These are phyloP conservation scores for Boletus edulis DNA, from an alignment of 768 basidiomycete genomes.

Conservation along the genomic window DNA sequence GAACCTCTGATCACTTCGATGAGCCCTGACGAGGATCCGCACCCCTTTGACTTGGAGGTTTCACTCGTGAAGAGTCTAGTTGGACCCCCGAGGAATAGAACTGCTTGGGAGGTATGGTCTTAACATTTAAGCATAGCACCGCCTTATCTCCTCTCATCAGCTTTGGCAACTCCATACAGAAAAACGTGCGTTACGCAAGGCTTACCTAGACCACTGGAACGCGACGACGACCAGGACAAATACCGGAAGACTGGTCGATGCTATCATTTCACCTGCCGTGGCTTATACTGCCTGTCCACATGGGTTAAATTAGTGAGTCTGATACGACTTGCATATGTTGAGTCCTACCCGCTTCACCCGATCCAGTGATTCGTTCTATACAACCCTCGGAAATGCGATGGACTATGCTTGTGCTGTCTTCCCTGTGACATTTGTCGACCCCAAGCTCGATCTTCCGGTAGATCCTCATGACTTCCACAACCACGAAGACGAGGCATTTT, in stretches of 20 bases:
- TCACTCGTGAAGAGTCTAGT: slow-evolving; percentile 46
- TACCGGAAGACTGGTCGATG: slow-evolving; percentile 52
- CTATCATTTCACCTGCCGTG: slow-evolving; percentile 46
- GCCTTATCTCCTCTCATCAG: slow-evolving; percentile 12
- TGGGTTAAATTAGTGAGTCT: slow-evolving; percentile 38
- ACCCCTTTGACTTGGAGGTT: slow-evolving; percentile 39
- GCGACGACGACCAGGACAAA: slow-evolving; percentile 40
- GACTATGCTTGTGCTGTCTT: slow-evolving; percentile 45
- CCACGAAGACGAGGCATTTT: slow-evolving; percentile 42
- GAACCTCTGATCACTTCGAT: slow-evolving; percentile 43
- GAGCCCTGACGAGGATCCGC: slow-evolving; percentile 33
- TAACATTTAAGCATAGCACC: background rate
- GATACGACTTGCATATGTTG: background rate
- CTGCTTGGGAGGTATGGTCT: slow-evolving; percentile 41
- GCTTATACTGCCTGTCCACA: slow-evolving; percentile 45
- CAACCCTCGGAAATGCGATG: slow-evolving; percentile 44
- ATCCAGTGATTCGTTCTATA: slow-evolving; percentile 42
- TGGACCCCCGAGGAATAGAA: slow-evolving; percentile 39
- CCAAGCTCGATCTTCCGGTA: slow-evolving; percentile 35
- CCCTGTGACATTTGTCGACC: slow-evolving; percentile 49
- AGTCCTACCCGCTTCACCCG: slow-evolving; percentile 10
- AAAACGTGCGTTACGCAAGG: slow-evolving; percentile 40
- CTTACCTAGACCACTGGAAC: slow-evolving; percentile 50
- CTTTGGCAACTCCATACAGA: slow-evolving; percentile 48
- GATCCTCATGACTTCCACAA: slow-evolving; percentile 40